Percentiles rank a stretch among this genome's conserved stretches.
phyloP scores from a whole-genome alignment of 169 alveolate species.

The Plasmodium gaboni region DNA sequence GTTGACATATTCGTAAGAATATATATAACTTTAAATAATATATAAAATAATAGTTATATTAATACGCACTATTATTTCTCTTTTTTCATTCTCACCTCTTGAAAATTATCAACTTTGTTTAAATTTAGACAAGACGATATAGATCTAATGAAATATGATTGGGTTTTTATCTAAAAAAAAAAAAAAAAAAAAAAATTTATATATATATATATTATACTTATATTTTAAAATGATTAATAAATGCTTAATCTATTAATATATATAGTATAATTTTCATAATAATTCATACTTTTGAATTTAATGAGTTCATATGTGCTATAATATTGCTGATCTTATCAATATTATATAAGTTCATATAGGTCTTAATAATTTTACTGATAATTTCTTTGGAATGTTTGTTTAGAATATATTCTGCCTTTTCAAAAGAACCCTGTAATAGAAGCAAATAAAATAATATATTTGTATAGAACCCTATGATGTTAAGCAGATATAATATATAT shows the following conservation, averaged over 20 bases:
- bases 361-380: conserved; percentile 59
- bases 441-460: background rate
- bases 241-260: background rate
- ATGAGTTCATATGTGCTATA: conserved; percentile 67
- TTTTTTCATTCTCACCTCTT: conserved; percentile 24
- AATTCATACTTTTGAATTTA: conserved; percentile 48
- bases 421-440: conserved; percentile 48
- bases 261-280: background rate
- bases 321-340: conserved; percentile 55
- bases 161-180: conserved; percentile 54
- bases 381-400: conserved; percentile 74
- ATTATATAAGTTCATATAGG: conserved; percentile 63
- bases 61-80: background rate
- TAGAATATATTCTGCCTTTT: conserved; percentile 68
- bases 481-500: background rate
- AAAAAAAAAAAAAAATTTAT: background rate
- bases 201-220: background rate
- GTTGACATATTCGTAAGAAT: background rate
- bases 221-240: background rate
- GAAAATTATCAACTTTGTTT: conserved; percentile 60
- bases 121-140: conserved; percentile 65
- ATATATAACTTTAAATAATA: background rate
- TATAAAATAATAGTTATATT: background rate
- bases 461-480: background rate
- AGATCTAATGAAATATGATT: conserved; percentile 55